Evolutionary conservation across 768 basidiomycete species (phyloP), one percentile per base, ranked within the genome.

Genomic region (Pleurotus sapidus): DNA sequence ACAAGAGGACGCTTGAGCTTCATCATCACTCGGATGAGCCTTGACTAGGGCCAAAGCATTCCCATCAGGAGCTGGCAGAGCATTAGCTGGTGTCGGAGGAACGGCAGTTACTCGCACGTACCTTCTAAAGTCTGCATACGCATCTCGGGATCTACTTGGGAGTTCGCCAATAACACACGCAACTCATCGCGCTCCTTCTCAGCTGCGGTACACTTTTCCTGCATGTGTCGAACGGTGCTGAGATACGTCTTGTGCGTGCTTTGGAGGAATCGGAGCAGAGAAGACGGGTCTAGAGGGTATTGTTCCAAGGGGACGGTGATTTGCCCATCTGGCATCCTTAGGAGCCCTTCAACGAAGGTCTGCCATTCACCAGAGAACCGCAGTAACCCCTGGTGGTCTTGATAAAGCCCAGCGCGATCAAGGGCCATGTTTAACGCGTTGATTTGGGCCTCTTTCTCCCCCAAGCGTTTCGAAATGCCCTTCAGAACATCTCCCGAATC

Each of bases 361-460:
- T 42, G 37, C 51, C 51, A 54, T 30, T 54, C 51, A 14, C 51
- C 51, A n/a, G 23, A 20, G 25, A 54, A 54, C 8, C 51, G 51
- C 37, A 54, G 51, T n/a, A 15, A 12, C 14, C 38, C 37, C 15
- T 39, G 15, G n/a, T 39, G 18, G 11, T 54, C 39, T n/a, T 20
- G 51, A 54, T 24, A 24, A 45, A 45, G 42, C 11, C 51, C 51
- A 15, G 38, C 15, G 39, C 39, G 39, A 40, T 39, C 39, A 4
- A 54, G 51, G 2, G 39, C 51, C 11, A 15, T 23, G 9, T 7
- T 15, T 9, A 54, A 15, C 9, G 18, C 18, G n/a, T 37, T 9
- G 17, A 54, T 7, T 7, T 54, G 27, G 1, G 38, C n/a, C 38
- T 54, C 51, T 9, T 54, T 54, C 20, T 54, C 51, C 4, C 51